Base-by-base conservation (phyloP, 2,329 filamentous ascomycete species). In the Exserohilum turcica region DNA sequence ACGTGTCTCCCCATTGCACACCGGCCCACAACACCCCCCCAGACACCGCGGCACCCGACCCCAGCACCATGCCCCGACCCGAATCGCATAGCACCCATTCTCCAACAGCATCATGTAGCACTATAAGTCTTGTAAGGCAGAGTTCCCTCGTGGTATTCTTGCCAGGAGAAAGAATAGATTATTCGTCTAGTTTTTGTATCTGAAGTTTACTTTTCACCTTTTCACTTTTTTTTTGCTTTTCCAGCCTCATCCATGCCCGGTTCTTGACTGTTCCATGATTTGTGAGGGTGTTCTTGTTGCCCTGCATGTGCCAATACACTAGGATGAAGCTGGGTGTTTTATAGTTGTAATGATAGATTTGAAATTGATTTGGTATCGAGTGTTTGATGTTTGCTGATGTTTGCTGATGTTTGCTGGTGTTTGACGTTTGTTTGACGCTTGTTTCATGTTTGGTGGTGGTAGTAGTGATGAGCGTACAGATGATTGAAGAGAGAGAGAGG, bases 31-130 rank as follows among this genome's bases (percentile, higher is more conserved):
- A 49, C 45, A 53, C 13, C 38, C 49, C 57, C 40, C 51, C 49
- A 59, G n/a, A 45, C 56, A 53, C 52, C 48, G 46, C 56, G 47
- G 37, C 43, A 54, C 28, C 43, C 36, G 40, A 21, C 31, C 48
- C 46, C 32, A 47, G 44, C 52, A 33, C 45, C 46, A 54, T 54
- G 51, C 42, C 35, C 48, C 57, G 56, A 56, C 39, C 55, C 54
- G 48, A 60, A 60, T 54, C 59, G 61, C 60, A 57, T 57, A 64
- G 63, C 63, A 66, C 54, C 59, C 44, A 19, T 31, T 61, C 66
- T 68, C 66, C 63, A 60, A 52, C 62, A 56, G 57, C 58, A 53
- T 68, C 66, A 67, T 68, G 66, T 68, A 68, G 66, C 66, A 68
- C 66, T 57, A 64, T 52, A 63, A 66, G 62, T 66, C 63, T 68